Conservation (phyloP, 176 grass and related monocot species). For the Miscanthus lutarioriparius region DNA sequence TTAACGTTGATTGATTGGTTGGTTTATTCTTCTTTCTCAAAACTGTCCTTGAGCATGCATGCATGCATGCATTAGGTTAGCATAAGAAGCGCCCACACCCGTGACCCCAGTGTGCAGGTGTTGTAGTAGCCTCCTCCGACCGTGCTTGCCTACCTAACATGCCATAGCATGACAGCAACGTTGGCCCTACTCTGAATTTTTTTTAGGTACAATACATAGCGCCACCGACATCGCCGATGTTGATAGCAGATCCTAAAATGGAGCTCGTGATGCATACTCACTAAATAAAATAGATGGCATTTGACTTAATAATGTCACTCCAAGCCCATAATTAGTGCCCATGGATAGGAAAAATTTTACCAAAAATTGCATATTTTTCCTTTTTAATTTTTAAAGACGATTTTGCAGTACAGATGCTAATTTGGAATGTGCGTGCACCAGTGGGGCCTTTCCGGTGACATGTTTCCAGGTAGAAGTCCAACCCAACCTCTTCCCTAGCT, state of each 20-base stretch:
- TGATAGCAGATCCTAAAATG: conserved; percentile 45
- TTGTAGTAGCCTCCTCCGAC: conserved; percentile 28
- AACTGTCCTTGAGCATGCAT: conserved; percentile 18
- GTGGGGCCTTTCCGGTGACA: conserved; percentile 34
- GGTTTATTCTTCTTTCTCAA: conserved; percentile 23
- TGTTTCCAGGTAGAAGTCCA: conserved; percentile 21
- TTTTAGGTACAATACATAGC: not conserved
- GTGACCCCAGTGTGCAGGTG: conserved; percentile 17
- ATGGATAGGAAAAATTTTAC: conserved; percentile 7
- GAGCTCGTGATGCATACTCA: conserved; percentile 35
- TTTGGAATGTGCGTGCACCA: conserved; percentile 19
- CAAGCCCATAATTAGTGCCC: conserved; percentile 17
- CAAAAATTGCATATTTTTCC: not conserved
- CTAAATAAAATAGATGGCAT: not conserved
- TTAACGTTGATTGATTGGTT: conserved; percentile 28
- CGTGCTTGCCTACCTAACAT: conserved; percentile 42
- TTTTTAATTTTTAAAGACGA: not conserved
- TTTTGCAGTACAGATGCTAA: conserved; percentile 12
- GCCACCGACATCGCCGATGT: conserved; percentile 45
- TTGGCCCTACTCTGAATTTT: conserved; percentile 34
- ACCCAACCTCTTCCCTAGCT: conserved; percentile 38
- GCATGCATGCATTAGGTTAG: not conserved
- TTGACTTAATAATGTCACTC: not conserved
- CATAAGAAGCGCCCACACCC: not conserved
- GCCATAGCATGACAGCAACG: conserved; percentile 39